phyloP scores from a whole-genome alignment of 345 rosid genomes.

The Salix suchowensis region DNA sequence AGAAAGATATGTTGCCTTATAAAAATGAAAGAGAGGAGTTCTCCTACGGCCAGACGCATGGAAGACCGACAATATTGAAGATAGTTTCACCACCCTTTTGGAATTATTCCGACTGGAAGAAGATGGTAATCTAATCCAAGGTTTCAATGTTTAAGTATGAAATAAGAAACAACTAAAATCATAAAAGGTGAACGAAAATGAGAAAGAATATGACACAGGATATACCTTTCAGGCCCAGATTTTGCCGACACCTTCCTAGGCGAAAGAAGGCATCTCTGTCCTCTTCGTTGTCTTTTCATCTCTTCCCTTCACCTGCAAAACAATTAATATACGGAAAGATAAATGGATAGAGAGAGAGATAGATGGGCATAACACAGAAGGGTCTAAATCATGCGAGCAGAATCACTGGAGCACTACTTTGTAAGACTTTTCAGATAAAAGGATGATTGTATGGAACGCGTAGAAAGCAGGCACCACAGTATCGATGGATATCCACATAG shows the following conservation, averaged over 20 bases:
- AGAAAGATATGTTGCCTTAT: no score
- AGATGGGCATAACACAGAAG: not conserved
- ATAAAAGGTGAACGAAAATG: not conserved
- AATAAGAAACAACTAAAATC: not conserved
- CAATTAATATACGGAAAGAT: not conserved
- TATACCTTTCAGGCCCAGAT: constrained; percentile 28
- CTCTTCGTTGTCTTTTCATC: not conserved
- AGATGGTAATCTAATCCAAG: not conserved
- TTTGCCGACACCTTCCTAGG: constrained; percentile 11
- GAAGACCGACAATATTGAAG: no score
- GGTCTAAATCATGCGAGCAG: constrained; percentile 32
- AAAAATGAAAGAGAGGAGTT: no score
- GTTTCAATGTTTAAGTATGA: no score
- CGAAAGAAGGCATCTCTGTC: constrained; percentile 30
- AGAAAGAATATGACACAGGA: constrained; percentile 40
- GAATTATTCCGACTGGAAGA: no score
- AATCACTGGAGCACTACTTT: constrained; percentile 20
- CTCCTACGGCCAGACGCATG: no score
- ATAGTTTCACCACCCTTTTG: no score
- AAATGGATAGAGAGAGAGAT: not conserved
- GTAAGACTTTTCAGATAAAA: constrained; percentile 21
- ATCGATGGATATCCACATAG: constrained; percentile 39
- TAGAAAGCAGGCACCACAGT: constrained; percentile 28
- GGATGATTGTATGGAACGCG: constrained; percentile 22
- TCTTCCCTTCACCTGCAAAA: not conserved